phyloP scores from a whole-genome alignment of 108 stramenopile genomes.

The Thalassiosira profunda region DNA sequence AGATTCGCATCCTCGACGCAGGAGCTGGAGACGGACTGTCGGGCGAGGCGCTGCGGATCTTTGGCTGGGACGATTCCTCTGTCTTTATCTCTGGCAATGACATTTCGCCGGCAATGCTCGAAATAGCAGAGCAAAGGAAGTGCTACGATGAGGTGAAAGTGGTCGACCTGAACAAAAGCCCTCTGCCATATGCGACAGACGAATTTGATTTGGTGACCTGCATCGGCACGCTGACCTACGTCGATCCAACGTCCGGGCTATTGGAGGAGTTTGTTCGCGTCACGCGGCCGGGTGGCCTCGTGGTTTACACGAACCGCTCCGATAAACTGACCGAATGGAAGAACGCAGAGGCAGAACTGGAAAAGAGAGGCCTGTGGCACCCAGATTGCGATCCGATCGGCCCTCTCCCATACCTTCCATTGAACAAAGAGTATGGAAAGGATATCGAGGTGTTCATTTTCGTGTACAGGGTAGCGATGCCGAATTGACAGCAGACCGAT shows the following conservation, averaged over 20 bases:
- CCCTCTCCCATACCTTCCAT: not conserved
- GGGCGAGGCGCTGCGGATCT: not conserved
- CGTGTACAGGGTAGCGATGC: no score
- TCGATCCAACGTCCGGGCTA: not conserved
- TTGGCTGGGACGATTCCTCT: not conserved
- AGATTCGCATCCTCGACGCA: not conserved
- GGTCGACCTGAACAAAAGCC: conserved; percentile 2
- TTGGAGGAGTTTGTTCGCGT: conserved; percentile 8
- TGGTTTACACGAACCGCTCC: conserved; percentile 15
- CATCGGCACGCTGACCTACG: conserved; percentile 14
- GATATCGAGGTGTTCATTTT: not conserved
- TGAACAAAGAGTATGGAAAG: not conserved
- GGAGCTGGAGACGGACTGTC: conserved; percentile 3
- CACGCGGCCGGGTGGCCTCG: conserved; percentile 3
- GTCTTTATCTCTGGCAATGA: not conserved
- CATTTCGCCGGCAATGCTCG: conserved; percentile 5
- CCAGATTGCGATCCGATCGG: not conserved
- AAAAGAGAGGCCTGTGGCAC: not conserved
- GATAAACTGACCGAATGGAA: conserved; percentile 3
- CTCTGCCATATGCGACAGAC: not conserved
- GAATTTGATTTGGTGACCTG: conserved; percentile 7
- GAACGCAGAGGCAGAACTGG: not conserved
- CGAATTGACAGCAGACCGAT: no score
- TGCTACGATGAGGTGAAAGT: conserved; percentile 6
- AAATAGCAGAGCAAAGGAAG: not conserved